These are phyloP conservation scores for Quercus aquifolioides DNA, from an alignment of 306 rosid genomes.

Conservation along the genomic window DNA sequence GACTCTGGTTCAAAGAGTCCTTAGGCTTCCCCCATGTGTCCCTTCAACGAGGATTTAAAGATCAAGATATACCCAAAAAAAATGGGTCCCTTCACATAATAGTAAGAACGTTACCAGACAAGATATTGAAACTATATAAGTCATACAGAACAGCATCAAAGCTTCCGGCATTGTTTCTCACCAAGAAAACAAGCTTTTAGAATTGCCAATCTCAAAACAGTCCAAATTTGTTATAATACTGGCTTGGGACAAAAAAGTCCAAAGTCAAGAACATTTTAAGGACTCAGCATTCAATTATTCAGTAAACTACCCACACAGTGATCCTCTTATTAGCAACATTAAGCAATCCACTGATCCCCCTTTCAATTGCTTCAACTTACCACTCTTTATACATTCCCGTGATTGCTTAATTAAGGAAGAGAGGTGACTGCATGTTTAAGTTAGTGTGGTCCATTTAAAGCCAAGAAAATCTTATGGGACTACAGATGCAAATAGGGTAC, in stretches of 20 bases:
- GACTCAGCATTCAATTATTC: background rate
- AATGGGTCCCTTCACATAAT: background rate
- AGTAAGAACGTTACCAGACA: background rate
- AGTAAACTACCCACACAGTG: background rate
- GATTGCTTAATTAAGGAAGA: background rate
- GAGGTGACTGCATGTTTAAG: too few species aligned
- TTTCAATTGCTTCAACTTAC: background rate
- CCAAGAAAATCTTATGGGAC: background rate
- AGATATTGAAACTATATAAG: background rate
- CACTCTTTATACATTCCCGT: background rate
- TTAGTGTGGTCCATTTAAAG: background rate
- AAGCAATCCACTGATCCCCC: background rate
- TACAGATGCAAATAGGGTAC: background rate
- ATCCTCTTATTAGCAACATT: background rate
- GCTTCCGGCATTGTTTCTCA: background rate
- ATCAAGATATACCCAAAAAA: background rate
- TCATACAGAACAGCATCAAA: background rate
- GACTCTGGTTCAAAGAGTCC: background rate
- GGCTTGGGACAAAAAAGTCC: background rate
- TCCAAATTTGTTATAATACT: background rate
- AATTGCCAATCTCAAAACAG: background rate
- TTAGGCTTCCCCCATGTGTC: background rate
- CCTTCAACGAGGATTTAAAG: background rate
- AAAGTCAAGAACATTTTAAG: background rate
- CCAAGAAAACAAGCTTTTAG: background rate